Percentiles rank a stretch among this genome's conserved stretches.
phyloP scores from a whole-genome alignment of 1,284 basidiomycete species.

The Cryptococcus sp. region DNA sequence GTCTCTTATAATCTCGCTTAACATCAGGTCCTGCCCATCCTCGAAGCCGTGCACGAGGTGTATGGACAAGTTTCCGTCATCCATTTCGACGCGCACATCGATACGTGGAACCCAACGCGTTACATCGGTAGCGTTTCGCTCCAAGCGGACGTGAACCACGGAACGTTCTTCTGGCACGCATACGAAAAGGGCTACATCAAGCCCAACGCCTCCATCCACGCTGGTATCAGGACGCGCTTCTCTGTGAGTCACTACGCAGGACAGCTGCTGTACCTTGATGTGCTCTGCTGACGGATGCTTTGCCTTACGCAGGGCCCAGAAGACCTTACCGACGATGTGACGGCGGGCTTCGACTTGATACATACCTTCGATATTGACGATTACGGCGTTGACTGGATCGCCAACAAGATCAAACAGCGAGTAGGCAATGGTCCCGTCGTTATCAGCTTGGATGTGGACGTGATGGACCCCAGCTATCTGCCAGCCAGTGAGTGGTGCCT shows the following conservation, averaged over 20 bases:
- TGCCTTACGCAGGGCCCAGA: constrained; percentile 20
- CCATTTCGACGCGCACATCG: constrained; percentile 56
- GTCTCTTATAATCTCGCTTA: not conserved
- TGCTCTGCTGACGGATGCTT: not conserved
- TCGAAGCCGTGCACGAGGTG: constrained; percentile 50
- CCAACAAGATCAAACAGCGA: constrained; percentile 46
- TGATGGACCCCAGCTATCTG: constrained; percentile 48
- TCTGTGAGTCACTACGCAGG: constrained; percentile 22
- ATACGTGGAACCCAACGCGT: constrained; percentile 54
- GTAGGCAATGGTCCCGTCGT: constrained; percentile 46
- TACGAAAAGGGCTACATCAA: constrained; percentile 53
- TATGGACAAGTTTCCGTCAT: constrained; percentile 39
- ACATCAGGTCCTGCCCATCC: constrained; percentile 54
- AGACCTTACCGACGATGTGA: constrained; percentile 47
- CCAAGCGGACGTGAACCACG: constrained; percentile 38
- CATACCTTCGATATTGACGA: constrained; percentile 54
- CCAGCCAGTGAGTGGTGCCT: constrained; percentile 42
- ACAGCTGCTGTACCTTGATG: not conserved
- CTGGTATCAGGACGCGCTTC: constrained; percentile 48
- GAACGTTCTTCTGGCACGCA: constrained; percentile 55
- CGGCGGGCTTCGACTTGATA: constrained; percentile 54
- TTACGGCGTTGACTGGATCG: constrained; percentile 53
- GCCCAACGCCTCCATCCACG: constrained; percentile 63
- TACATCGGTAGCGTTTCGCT: constrained; percentile 38
- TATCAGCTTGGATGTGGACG: constrained; percentile 49